Percentiles rank a stretch among this genome's conserved stretches.
Evolutionary conservation across 2,329 filamentous ascomycete species (phyloP).

Genomic region (Pseudocercospora macadamiae): DNA sequence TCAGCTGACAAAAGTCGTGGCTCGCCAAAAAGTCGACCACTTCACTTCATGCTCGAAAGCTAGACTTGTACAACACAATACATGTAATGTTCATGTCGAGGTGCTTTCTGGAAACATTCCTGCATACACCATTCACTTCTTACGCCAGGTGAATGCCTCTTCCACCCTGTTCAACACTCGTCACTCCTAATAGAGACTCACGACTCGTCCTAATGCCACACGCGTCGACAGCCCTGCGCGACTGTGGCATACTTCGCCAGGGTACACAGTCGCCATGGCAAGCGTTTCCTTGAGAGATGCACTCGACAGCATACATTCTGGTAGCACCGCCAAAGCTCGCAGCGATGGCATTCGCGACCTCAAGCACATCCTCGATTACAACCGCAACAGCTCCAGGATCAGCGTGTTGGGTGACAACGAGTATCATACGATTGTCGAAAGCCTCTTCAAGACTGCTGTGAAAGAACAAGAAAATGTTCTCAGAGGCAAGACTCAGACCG

Average conservation of each 20-base stretch:
- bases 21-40: neutral
- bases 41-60: neutral
- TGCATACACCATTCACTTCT: neutral
- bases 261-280: neutral
- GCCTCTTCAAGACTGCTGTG: constrained; percentile 70
- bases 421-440: constrained; percentile 81
- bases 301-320: constrained; percentile 46
- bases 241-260: neutral
- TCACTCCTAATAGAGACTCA: neutral
- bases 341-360: constrained; percentile 57
- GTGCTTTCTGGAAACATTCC: no score
- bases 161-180: neutral
- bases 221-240: neutral
- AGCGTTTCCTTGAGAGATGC: constrained; percentile 9
- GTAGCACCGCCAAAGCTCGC: constrained; percentile 51
- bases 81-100: no score
- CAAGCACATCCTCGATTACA: constrained; percentile 59
- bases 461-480: constrained; percentile 69
- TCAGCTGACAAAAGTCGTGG: neutral
- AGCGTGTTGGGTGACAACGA: constrained; percentile 67
- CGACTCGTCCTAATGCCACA: neutral
- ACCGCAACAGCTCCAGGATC: constrained; percentile 48
- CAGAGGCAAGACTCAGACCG: constrained; percentile 53
- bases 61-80: neutral
- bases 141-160: neutral